Base-by-base conservation (phyloP, 768 basidiomycete genomes). In the Clitopilus hobsonii region DNA sequence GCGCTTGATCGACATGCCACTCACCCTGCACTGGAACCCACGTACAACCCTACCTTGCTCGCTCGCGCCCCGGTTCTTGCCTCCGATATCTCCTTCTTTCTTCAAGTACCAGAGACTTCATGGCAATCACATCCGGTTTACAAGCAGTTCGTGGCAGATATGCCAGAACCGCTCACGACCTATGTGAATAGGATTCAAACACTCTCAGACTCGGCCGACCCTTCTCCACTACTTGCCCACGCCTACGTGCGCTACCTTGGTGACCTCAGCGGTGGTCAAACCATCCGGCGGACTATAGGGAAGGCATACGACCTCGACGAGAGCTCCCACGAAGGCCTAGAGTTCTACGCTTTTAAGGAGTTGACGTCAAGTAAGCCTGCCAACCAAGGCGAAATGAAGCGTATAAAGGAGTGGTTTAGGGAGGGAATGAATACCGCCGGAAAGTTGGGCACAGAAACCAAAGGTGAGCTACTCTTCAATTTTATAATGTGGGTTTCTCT, bases 171-270 rank as follows among this genome's bases (percentile, higher is more conserved):
- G 5, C 70, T 91, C 6, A 55, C 68, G 2, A 69, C 67, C 3
- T 92, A 89, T 68, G 66, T 81, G 56, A 58, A 67, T 5, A 83
- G 85, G 49, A 73, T 92, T 41, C 63, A 72, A 8, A 61, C 70
- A n/a, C 71, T 88, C 38, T 65, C 76, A 8, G 69, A 72, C 51
- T 71, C 74, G 24, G 56, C 60, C 6, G 79, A 78, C 62, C 82
- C 76, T 10, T 69, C 79, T 0, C 68, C 74, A 5, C 78, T 93
- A 6, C 76, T 92, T 6, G 85, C 89, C 0, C 91, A 92, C 67
- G 77, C 89, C 1, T 91, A 91, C 63, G 86, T 90, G n/a, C 80
- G 89, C 28, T 91, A 91, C 68, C 78, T 91, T 27, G 90, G 89
- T 49, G 89, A 92, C 65, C 73, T 91, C 27, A 87, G 84, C 41